phyloP scores from a whole-genome alignment of 495 filamentous ascomycete species.

The Neurospora hispaniola region DNA sequence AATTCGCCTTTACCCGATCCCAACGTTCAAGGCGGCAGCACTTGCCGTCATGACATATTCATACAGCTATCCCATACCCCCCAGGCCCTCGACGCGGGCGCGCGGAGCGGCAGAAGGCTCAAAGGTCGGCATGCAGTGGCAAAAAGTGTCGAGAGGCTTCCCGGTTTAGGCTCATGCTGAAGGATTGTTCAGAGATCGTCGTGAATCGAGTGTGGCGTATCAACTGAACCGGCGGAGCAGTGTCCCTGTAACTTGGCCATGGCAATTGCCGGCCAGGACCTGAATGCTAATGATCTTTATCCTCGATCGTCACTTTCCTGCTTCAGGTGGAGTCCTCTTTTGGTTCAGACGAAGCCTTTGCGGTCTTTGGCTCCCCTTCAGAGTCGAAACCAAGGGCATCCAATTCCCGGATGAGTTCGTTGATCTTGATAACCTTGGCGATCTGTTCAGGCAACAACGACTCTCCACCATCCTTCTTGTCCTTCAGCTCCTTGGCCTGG shows the following conservation, averaged over 20 bases:
- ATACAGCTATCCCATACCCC: not conserved
- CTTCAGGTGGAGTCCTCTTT: not conserved
- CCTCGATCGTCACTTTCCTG: not conserved
- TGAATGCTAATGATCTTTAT: not conserved
- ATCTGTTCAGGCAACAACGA: conserved; percentile 85
- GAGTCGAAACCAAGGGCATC: conserved; percentile 76
- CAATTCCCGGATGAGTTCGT: conserved; percentile 82
- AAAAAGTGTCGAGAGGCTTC: not conserved
- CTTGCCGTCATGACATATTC: not conserved
- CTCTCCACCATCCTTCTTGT: conserved; percentile 82
- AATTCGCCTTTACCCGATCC: not conserved
- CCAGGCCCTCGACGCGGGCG: not conserved
- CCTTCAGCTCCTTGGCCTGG: conserved; percentile 81
- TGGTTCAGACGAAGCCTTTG: not conserved
- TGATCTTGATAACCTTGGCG: conserved; percentile 94
- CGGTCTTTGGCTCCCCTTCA: conserved; percentile 38
- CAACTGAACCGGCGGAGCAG: not conserved
- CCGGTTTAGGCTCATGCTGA: not conserved
- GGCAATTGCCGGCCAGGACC: not conserved
- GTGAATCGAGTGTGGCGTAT: not conserved
- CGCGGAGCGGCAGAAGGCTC: not conserved
- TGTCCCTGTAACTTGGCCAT: not conserved
- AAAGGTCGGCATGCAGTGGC: not conserved
- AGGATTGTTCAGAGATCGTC: not conserved
- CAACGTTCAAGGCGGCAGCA: not conserved